A percentile compares a stretch with the other conserved stretches of the same genome.
Evolutionary conservation across 495 filamentous ascomycete genomes (phyloP).

Genomic region (Oidiodendron maius): DNA sequence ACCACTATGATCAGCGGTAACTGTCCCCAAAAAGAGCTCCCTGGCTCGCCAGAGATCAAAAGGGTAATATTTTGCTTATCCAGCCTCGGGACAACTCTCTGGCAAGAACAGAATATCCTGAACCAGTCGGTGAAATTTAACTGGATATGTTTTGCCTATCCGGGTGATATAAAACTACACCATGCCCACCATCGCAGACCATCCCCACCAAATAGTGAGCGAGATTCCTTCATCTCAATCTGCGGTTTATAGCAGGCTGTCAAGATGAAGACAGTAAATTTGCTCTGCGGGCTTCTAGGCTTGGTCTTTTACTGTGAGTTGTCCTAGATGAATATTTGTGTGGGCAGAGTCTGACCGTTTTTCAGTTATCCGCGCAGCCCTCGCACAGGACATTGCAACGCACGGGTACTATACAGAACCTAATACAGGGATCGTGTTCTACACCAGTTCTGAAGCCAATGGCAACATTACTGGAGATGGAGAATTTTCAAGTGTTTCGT

Average conservation of each 20-base stretch:
- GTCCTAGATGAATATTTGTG: not conserved
- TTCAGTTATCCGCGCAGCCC: constrained; percentile 9
- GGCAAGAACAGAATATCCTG: too few species aligned
- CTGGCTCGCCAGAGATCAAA: too few species aligned
- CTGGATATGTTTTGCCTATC: not conserved
- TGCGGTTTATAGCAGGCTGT: constrained; percentile 7
- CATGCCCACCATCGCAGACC: not conserved
- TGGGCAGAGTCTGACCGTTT: not conserved
- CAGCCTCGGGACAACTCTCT: too few species aligned
- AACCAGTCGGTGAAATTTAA: too few species aligned
- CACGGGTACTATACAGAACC: constrained; percentile 20
- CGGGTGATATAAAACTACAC: constrained; percentile 13
- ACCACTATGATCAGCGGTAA: too few species aligned
- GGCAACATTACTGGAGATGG: constrained; percentile 9
- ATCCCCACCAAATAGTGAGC: not conserved
- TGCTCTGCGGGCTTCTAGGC: constrained; percentile 13
- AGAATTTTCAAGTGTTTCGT: constrained; percentile 1
- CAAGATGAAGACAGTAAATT: constrained; percentile 18
- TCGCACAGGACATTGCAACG: constrained; percentile 18
- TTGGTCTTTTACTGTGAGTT: constrained; percentile 14
- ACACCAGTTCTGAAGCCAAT: constrained; percentile 16
- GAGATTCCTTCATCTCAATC: not conserved
- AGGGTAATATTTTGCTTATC: too few species aligned
- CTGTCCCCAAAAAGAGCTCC: too few species aligned
- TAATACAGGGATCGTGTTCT: constrained; percentile 20